Evolutionary conservation across 192 early-diverging fungal species (phyloP), one percentile per base, ranked within the genome.

Genomic region (Coemansia sp.): DNA sequence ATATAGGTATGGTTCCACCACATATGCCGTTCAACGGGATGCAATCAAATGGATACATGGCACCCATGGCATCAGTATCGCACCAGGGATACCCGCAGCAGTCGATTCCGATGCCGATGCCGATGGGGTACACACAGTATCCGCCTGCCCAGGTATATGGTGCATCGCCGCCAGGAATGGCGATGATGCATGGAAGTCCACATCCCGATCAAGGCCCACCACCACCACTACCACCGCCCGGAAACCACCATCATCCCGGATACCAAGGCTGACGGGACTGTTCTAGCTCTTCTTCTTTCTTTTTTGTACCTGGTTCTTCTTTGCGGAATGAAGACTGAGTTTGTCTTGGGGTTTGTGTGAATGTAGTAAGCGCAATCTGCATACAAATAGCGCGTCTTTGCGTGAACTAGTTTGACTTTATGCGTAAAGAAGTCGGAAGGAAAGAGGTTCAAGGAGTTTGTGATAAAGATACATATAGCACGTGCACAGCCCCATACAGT

Each of bases 1-100:
- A 75, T 41, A 82, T 82, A 71, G 74, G 79, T 43, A 76, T 82
- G 75, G 79, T 82, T 45, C 74, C 74, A 64, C 77, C 73, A 44
- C 68, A 68, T 3, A 82, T 82, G 79, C 19, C 64, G 3, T 82
- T 74, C 41, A 72, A 50, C 42, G 79, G 70, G 2, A 81, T 81
- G 74, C 79, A 72, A 47, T 56, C 67, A 9, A 71, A 70, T 10
- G 78, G 65, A 37, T 82, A 77, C 63, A 74, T 82, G 71, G 74
- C 68, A 0, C 71, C 75, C 5, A 58, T 70, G 39, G 73, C 74
- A 56, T 58, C 70, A 11, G 39, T 41, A 10, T 23, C 57, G 39
- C 71, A 65, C 23, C 79, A 82, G 45, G 79, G 79, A 15, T 82
- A 82, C 44, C 67, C 73, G 41, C 69, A 71, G 38, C 79, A 81